phyloP scores from a whole-genome alignment of 176 grass and related monocot genomes.

The Ananas comosus region DNA sequence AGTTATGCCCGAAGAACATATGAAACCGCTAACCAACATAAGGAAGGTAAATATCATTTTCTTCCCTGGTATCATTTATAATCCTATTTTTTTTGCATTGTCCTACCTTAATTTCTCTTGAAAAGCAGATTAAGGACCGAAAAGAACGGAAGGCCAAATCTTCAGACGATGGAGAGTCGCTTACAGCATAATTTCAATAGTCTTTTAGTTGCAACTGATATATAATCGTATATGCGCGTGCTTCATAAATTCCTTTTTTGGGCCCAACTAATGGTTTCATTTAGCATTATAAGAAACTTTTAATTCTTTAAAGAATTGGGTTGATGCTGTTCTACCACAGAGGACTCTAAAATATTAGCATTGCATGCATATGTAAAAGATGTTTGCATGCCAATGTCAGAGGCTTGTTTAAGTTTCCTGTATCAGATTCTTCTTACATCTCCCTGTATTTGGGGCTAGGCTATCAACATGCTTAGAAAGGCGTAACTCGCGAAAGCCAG shows the following conservation, averaged over 20 bases:
- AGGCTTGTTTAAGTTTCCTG: background rate
- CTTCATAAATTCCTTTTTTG: background rate
- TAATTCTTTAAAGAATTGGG: no score
- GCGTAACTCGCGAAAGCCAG: no score
- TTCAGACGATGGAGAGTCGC: slow-evolving; percentile 53
- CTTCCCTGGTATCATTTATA: slow-evolving; percentile 1
- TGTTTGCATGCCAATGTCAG: background rate
- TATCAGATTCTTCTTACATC: no score
- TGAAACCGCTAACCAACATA: slow-evolving; percentile 85
- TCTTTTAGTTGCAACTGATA: background rate
- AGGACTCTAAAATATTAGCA: background rate
- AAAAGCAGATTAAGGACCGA: slow-evolving; percentile 61
- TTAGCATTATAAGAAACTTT: no score
- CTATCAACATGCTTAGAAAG: background rate
- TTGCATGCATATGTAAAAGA: no score
- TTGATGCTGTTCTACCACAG: background rate
- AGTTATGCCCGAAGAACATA: slow-evolving; percentile 93
- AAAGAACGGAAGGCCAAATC: slow-evolving; percentile 72
- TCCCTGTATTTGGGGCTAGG: background rate
- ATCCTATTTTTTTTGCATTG: background rate
- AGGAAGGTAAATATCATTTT: slow-evolving; percentile 48
- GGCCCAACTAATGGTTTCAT: no score
- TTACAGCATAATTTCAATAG: slow-evolving; percentile 17
- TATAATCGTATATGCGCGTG: background rate
- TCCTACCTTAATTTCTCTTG: slow-evolving; percentile 11